These are phyloP conservation scores for Colletotrichum sp. DNA, from an alignment of 2,329 filamentous ascomycete species.

Conservation along the genomic window DNA sequence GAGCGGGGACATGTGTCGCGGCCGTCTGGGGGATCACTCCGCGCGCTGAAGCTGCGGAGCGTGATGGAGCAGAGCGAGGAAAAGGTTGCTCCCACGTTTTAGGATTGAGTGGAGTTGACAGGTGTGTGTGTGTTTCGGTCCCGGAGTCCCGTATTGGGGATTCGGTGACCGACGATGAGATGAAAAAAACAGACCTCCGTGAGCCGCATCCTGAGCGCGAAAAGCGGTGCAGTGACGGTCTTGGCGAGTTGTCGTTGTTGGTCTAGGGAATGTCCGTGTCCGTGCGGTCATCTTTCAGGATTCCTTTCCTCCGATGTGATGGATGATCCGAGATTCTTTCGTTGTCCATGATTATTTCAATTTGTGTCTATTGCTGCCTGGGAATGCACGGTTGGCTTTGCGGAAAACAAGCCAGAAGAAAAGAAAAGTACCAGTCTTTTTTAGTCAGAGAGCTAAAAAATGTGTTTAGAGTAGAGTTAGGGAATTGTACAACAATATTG, in stretches of 20 bases:
- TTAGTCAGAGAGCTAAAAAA: neutral
- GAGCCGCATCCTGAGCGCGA: neutral
- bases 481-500: neutral
- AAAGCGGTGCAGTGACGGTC: neutral
- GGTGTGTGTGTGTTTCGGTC: neutral
- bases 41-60: slow-evolving; percentile 24
- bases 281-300: neutral
- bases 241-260: neutral
- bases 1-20: neutral
- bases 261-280: neutral
- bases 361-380: neutral
- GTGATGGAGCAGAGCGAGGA: slow-evolving; percentile 20
- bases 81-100: slow-evolving; percentile 14
- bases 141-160: neutral
- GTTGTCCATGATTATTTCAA: neutral
- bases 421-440: neutral
- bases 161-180: slow-evolving; percentile 12
- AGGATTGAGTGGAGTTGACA: neutral
- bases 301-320: neutral
- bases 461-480: neutral
- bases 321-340: neutral
- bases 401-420: neutral
- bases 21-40: slow-evolving; percentile 21
- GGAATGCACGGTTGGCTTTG: neutral
- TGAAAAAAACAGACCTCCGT: neutral